phyloP scores from a whole-genome alignment of 2,329 filamentous ascomycete species.

The Botrytis tulipae region DNA sequence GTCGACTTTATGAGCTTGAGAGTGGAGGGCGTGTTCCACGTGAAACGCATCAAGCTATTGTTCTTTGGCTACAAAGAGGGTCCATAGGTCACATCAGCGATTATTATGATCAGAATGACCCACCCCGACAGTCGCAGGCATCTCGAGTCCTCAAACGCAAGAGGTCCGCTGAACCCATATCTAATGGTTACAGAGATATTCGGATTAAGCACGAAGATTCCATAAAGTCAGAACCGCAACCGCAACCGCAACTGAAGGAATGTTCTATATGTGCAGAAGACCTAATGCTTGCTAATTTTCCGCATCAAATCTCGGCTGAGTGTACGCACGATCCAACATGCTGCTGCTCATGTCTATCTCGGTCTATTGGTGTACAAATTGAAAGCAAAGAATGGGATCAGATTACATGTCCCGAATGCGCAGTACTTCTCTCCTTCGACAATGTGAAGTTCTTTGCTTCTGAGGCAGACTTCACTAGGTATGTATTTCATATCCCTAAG shows the following conservation, averaged over 20 bases:
- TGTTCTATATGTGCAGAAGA: constrained; percentile 8
- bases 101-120: neutral
- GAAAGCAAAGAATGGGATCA: constrained; percentile 42
- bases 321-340: constrained; percentile 24
- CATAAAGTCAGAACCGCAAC: neutral
- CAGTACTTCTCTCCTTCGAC: constrained; percentile 41
- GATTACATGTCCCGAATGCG: constrained; percentile 54
- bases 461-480: neutral
- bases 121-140: neutral
- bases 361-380: constrained; percentile 24
- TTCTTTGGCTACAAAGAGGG: neutral
- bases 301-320: neutral
- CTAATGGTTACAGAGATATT: neutral
- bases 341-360: constrained; percentile 23
- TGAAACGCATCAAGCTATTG: too few species aligned
- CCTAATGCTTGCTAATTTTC: neutral
- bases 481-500: neutral
- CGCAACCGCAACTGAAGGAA: neutral
- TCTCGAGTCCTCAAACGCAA: neutral
- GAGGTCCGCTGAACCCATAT: neutral
- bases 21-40: too few species aligned
- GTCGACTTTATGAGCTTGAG: too few species aligned
- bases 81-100: neutral
- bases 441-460: constrained; percentile 4
- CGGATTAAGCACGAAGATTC: neutral